Evolutionary conservation across 495 filamentous ascomycete species (phyloP), one percentile per base, ranked within the genome.

Genomic region (Hypomontagnella monticulosa): DNA sequence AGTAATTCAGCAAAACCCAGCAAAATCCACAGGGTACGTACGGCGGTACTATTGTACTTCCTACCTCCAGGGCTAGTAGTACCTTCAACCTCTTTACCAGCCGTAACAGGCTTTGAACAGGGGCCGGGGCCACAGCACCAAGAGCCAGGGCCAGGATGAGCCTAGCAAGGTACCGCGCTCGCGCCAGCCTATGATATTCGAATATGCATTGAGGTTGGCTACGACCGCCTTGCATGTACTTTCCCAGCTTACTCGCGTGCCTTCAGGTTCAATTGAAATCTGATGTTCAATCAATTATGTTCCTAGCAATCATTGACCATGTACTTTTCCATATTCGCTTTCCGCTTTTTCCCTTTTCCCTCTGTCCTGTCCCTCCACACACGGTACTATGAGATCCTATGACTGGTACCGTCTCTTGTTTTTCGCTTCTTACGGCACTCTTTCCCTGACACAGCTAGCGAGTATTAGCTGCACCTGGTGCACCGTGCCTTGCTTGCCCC

Each of bases 91-190:
- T 3, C n/a, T 8, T 43, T 43, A 51, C 18, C 34, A 37, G 4
- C 32, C 23, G 19, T 40, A 40, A 33, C 37, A 43, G n/a, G 10
- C 36, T 12, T 2, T 38, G n/a, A 11, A 38, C n/a, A 11, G 41
- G 46, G 52, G 27, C 37, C 65, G 44, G 55, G 66, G 66, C 68
- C 51, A 57, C 54, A 63, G 61, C 61, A 59, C 56, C 61, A 69
- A 20, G 52, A 60, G 57, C 69, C 55, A 64, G 66, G 69, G 58
- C 68, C 60, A 57, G 71, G 71, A 74, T 68, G 56, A 64, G 66
- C 71, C 69, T 71, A 69, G 69, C 63, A 71, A 63, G 66, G 60
- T 55, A 69, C 55, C 66, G 66, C 66, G 66, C 60, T 63, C 66
- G 66, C 60, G 66, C 63, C 54, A 51, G 38, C 66, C 66, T 60